phyloP scores from a whole-genome alignment of 139 green algal species.

The Mesostigma viride region DNA sequence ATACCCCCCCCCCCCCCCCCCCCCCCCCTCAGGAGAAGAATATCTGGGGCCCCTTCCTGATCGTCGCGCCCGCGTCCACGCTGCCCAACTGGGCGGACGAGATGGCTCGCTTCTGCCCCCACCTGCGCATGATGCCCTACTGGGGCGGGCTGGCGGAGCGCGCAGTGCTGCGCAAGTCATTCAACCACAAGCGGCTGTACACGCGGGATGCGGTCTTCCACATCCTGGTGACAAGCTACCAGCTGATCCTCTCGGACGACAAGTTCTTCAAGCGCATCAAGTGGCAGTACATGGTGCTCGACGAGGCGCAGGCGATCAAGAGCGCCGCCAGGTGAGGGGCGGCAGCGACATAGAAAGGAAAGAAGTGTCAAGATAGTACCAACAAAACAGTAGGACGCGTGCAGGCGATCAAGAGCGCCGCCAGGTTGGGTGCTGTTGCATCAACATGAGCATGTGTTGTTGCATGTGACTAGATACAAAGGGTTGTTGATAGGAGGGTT shows the following conservation, averaged over 20 bases:
- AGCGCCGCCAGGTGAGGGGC: conserved; percentile 21
- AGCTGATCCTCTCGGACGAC: conserved; percentile 33
- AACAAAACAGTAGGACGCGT: too few species aligned
- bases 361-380: too few species aligned
- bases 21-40: conserved; percentile 31
- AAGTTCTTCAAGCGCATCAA: conserved; percentile 33
- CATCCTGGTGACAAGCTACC: conserved; percentile 34
- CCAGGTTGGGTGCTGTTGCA: too few species aligned
- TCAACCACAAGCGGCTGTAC: conserved; percentile 44
- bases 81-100: conserved; percentile 41
- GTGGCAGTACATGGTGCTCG: conserved; percentile 45
- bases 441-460: too few species aligned
- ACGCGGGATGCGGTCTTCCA: conserved; percentile 27
- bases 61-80: conserved; percentile 36
- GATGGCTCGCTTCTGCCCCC: conserved; percentile 17
- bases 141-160: conserved; percentile 41
- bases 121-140: conserved; percentile 38
- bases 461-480: too few species aligned
- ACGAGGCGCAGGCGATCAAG: conserved; percentile 50
- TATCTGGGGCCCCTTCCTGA: conserved; percentile 39
- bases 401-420: too few species aligned
- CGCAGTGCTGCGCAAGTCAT: conserved; percentile 35
- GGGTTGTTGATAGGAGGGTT: too few species aligned
- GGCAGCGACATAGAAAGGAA: too few species aligned
- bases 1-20: too few species aligned